phyloP scores from a whole-genome alignment of 2,329 filamentous ascomycete species.

The Elsinoe fawcettii region DNA sequence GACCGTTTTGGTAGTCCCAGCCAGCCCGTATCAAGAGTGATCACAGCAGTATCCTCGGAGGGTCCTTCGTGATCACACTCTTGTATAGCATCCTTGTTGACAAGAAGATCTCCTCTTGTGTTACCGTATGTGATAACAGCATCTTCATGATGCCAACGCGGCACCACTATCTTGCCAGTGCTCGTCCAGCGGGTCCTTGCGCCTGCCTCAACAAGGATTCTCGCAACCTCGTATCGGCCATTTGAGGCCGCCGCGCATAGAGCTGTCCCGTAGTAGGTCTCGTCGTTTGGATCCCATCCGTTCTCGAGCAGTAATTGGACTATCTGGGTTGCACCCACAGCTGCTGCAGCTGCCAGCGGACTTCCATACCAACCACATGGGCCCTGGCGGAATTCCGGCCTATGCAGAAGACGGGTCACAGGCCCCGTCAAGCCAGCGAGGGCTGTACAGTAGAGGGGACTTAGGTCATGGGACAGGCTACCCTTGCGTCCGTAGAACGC shows the following conservation, averaged over 20 bases:
- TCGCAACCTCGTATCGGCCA: background rate
- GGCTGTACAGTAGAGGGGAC: conserved; percentile 13
- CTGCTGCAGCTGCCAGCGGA: conserved; percentile 20
- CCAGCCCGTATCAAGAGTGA: background rate
- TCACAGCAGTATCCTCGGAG: too few species aligned
- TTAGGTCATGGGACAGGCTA: background rate
- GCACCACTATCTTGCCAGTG: background rate
- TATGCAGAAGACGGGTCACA: background rate
- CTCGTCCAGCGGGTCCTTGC: background rate
- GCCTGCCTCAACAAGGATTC: background rate
- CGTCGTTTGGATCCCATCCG: conserved; percentile 20
- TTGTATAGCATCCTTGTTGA: background rate
- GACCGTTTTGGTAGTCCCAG: background rate
- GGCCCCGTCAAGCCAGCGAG: conserved; percentile 15
- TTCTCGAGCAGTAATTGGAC: conserved; percentile 21
- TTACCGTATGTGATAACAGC: background rate
- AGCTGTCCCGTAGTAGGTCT: background rate
- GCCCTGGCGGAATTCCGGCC: background rate
- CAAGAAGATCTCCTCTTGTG: background rate
- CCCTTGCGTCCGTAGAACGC: background rate
- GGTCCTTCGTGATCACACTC: background rate
- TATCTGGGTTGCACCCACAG: conserved; percentile 18
- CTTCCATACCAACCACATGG: conserved; percentile 17
- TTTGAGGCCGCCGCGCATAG: background rate
- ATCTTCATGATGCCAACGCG: background rate